Evolutionary conservation across 495 filamentous ascomycete species (phyloP), one percentile per base, ranked within the genome.

Genomic region (Podospora pseudoanserina): DNA sequence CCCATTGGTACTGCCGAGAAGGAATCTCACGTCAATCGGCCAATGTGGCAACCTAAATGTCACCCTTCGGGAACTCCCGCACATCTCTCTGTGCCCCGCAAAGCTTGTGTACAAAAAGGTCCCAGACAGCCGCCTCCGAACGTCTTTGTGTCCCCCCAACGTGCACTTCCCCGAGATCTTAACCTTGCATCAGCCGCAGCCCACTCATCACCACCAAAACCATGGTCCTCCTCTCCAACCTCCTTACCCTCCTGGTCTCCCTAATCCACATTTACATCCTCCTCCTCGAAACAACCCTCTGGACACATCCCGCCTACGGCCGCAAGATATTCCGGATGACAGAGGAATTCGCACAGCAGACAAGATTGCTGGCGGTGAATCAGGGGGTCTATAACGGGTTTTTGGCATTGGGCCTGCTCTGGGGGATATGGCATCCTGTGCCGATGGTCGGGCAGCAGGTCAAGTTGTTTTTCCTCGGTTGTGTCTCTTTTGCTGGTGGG

Each of bases 341-440:
- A 0, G 57, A 73, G 23, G 70, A 74, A 2, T 77, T 74, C 58
- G 75, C 77, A 28, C 63, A 65, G 3, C 32, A 75, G 60, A 77
- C 74, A 1, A 68, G 72, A 44, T 56, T 61, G 7, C 71, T 79
- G 16, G 77, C 75, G 39, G 69, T 70, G 6, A 79, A 77, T 65
- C 77, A 79, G 71, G 77, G 77, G 19, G 67, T 79, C 5, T 79
- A 79, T 64, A 79, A 79, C 67, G 77, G 77, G 23, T 79, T 79
- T 62, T 69, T 79, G 19, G 75, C 77, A 15, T 73, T 75, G 1
- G 77, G 77, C 4, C 68, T 79, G 1, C 30, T 64, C 11, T 79
- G 77, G 77, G 72, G 74, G 2, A 18, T 75, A 15, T 9, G 67
- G 1, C 74, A 77, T 56, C 74, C 75, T 19, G 72, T 70, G n/a